These are phyloP conservation scores for Sisymbrium irio DNA, from an alignment of 345 rosid genomes.

Conservation along the genomic window DNA sequence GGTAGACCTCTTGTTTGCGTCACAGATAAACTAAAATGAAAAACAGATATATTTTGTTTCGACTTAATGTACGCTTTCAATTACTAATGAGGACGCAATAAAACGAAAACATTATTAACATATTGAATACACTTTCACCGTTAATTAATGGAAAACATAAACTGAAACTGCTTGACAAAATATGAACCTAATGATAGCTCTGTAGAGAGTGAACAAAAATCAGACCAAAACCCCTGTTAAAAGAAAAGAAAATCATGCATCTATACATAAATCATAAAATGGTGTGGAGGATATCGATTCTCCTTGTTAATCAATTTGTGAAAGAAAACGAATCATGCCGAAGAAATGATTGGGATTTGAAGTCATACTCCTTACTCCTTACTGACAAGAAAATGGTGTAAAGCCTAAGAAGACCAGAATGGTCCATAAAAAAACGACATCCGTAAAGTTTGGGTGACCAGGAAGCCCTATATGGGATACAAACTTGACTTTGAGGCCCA, in stretches of 20 bases:
- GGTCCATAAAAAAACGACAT: background rate
- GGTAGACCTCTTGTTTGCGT: background rate
- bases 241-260: no score
- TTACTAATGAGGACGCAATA: no score
- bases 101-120: background rate
- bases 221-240: background rate
- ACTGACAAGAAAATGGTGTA: background rate
- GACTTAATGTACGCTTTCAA: background rate
- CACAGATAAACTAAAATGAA: background rate
- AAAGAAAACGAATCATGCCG: background rate
- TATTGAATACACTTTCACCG: background rate
- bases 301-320: background rate
- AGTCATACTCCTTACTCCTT: background rate
- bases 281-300: background rate
- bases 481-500: constrained; percentile 13
- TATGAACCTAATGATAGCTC: background rate
- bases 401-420: background rate
- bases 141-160: background rate
- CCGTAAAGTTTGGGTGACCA: background rate
- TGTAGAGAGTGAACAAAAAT: background rate
- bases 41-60: background rate
- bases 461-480: background rate
- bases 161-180: background rate
- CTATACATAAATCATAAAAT: background rate
- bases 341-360: background rate